Evolutionary conservation across 768 basidiomycete species (phyloP), one percentile per base, ranked within the genome.

Genomic region (Gloeopeniophorella convolvens): DNA sequence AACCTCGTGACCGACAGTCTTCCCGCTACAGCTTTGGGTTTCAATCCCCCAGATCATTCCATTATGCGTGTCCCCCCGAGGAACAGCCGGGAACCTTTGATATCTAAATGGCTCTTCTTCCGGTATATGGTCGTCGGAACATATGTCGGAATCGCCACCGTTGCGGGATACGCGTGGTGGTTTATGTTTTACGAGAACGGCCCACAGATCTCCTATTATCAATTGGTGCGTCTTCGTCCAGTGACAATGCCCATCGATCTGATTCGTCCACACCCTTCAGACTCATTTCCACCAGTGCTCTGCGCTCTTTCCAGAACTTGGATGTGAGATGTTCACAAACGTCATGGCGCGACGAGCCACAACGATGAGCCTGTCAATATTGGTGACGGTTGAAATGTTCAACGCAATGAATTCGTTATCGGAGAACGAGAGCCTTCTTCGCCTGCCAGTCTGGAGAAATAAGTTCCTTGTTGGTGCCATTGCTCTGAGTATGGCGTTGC

Each of bases 161-260:
- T 99, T 21, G 91, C 87, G 59, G 95, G 94, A 41, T 99, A 99
- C 63, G 95, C 92, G 0, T 99, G 95, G 95, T 98, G 95, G 95
- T 99, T 99, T 72, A 72, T 95, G 62, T 87, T 83, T 67, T 97
- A 97, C 66, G 62, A 76, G 13, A 85, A 78, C 39, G 95, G 95
- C 1, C 95, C 95, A 4, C 90, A 93, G 63, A 97, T 99, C 62
- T 76, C 88, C 3, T 97, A 88, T 74, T 73, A 89, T 62, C 90
- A 99, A 68, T 72, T 99, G 55, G 94, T 96, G 60, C 63, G 89
- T 76, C 10, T 16, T 27, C 42, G 39, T 47, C 24, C 50, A 30
- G 58, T 18, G 58, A 8, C 35, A 13, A 20, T 24, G 4, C 28
- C n/a, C 8, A 6, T 53, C 3, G 37, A 40, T 41, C 34, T 16